phyloP scores from a whole-genome alignment of 257 asterid species.

The Henckelia pumila region DNA sequence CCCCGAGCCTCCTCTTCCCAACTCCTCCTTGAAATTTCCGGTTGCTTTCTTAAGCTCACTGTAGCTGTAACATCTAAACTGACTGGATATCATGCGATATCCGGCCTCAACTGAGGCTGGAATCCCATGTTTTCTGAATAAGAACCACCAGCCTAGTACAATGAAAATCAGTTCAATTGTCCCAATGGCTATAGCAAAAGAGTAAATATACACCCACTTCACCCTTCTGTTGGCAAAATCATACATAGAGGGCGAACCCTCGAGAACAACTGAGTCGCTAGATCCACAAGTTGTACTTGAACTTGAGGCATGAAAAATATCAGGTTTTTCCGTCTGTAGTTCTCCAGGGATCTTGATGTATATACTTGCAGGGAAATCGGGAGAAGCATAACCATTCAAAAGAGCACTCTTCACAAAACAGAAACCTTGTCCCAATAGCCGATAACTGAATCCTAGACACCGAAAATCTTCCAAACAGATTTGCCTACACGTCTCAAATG shows the following conservation, averaged over 20 bases:
- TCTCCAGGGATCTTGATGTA: constrained; percentile 47
- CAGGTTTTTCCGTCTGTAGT: constrained; percentile 28
- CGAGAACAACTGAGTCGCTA: constrained; percentile 1
- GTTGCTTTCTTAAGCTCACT: constrained; percentile 52
- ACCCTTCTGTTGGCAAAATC: constrained; percentile 30
- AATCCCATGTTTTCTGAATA: constrained; percentile 37
- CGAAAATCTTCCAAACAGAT: constrained; percentile 35
- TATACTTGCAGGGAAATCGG: constrained; percentile 47
- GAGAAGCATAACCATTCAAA: constrained; percentile 46
- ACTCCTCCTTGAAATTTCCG: constrained; percentile 36
- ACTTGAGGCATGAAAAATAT: constrained; percentile 30
- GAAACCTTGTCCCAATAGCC: constrained; percentile 41
- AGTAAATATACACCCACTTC: constrained; percentile 41
- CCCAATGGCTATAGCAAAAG: constrained; percentile 37
- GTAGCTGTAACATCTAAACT: constrained; percentile 37
- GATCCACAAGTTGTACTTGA: constrained; percentile 24
- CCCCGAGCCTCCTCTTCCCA: constrained; percentile 57
- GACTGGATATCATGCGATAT: constrained; percentile 43
- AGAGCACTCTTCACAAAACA: constrained; percentile 54
- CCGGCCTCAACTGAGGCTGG: constrained; percentile 55
- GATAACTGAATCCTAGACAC: constrained; percentile 55
- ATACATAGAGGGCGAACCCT: constrained; percentile 41
- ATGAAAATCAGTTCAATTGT: constrained; percentile 34
- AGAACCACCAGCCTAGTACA: constrained; percentile 48
- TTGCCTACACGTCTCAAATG: constrained; percentile 40